These are phyloP conservation scores for Beauveria rudraprayagi DNA, from an alignment of 2,329 filamentous ascomycete genomes.

Conservation along the genomic window DNA sequence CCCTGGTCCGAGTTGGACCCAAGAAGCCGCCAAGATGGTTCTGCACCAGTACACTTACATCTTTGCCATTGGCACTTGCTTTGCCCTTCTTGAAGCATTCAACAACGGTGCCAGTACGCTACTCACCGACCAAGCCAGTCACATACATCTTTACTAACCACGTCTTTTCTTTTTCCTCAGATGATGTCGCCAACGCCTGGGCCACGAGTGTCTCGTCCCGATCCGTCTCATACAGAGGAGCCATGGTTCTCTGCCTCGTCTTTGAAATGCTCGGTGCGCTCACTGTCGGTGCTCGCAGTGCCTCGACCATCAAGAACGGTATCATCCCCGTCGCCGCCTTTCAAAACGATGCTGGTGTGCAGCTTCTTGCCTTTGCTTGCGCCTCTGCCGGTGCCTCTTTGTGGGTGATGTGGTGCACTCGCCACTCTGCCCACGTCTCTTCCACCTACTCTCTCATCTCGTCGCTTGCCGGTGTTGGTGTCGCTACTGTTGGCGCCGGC, in stretches of 20 bases:
- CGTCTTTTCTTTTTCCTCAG: constrained; percentile 25
- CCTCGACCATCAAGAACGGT: constrained; percentile 72
- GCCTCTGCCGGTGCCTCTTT: constrained; percentile 55
- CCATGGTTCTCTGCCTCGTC: constrained; percentile 56
- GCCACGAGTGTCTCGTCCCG: constrained; percentile 75
- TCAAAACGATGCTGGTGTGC: constrained; percentile 52
- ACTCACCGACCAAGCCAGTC: background rate
- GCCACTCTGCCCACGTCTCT: constrained; percentile 63
- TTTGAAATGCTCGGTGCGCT: constrained; percentile 64
- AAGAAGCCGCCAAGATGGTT: constrained; percentile 36
- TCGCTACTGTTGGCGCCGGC: constrained; percentile 54
- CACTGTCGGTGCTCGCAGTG: constrained; percentile 59
- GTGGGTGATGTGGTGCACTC: constrained; percentile 77
- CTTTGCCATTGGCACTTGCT: constrained; percentile 67
- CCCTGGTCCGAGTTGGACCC: background rate
- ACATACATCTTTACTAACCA: background rate
- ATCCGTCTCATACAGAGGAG: constrained; percentile 62
- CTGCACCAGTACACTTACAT: constrained; percentile 60
- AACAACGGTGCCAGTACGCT: constrained; percentile 71
- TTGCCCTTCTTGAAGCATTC: constrained; percentile 68
- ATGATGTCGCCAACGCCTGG: constrained; percentile 81
- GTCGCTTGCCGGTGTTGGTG: constrained; percentile 59
- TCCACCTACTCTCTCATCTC: constrained; percentile 66
- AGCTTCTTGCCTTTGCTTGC: constrained; percentile 60
- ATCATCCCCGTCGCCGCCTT: constrained; percentile 58